Conservation (phyloP, 2,329 filamentous ascomycete species). For the Colletotrichum tropicicola region DNA sequence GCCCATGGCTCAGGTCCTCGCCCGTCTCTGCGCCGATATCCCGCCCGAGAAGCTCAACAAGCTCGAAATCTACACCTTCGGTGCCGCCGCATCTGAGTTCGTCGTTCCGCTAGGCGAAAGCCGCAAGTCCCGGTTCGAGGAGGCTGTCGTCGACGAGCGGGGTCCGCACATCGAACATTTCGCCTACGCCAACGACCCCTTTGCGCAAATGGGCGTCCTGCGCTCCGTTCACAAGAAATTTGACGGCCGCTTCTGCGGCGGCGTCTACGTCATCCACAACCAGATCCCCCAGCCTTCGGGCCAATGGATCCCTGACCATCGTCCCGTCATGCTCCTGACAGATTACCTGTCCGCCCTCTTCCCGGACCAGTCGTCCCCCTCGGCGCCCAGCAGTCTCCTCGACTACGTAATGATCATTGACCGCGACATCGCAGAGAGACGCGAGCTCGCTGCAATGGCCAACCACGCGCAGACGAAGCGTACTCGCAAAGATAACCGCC, state of each 20-base stretch:
- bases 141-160: constrained; percentile 26
- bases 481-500: constrained; percentile 37
- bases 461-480: constrained; percentile 38
- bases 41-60: constrained; percentile 44
- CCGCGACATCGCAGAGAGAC: constrained; percentile 50
- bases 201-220: constrained; percentile 48
- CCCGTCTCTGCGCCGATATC: constrained; percentile 48
- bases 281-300: constrained; percentile 22
- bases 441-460: constrained; percentile 49
- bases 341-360: constrained; percentile 49
- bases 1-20: constrained; percentile 44
- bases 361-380: constrained; percentile 35
- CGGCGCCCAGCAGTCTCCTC: constrained; percentile 36
- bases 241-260: constrained; percentile 48
- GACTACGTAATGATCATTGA: constrained; percentile 47
- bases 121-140: constrained; percentile 32
- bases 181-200: constrained; percentile 45
- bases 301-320: constrained; percentile 8
- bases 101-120: constrained; percentile 41
- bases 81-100: constrained; percentile 48
- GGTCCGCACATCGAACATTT: constrained; percentile 47
- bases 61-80: constrained; percentile 55
- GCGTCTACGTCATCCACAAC: constrained; percentile 45
- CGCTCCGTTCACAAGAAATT: constrained; percentile 44
- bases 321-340: constrained; percentile 36